Percentiles rank a stretch among this genome's conserved stretches.
These are phyloP conservation scores for Plasmodium coatneyi DNA, from an alignment of 169 alveolate species.

Conservation along the genomic window DNA sequence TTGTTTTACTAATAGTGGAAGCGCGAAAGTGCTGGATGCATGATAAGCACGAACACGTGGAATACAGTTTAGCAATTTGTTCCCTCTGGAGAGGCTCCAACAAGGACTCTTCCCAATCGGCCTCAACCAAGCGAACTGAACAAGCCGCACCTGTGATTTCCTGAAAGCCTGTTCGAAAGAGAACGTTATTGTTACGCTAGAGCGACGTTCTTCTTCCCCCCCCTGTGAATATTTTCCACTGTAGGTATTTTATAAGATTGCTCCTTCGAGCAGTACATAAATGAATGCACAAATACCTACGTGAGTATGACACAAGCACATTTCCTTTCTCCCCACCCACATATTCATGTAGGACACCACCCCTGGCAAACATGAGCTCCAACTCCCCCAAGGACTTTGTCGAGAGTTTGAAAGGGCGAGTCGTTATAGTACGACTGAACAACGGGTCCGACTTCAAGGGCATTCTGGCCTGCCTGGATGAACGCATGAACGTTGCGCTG, in stretches of 20 bases:
- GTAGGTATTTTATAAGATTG: background rate
- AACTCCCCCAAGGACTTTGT: constrained; percentile 75
- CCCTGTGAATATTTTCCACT: background rate
- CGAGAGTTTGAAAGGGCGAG: constrained; percentile 59
- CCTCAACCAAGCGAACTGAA: background rate
- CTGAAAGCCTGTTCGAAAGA: background rate
- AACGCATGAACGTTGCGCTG: constrained; percentile 90
- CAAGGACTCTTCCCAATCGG: background rate
- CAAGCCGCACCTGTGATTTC: background rate
- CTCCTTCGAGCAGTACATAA: background rate
- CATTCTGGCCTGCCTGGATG: constrained; percentile 87
- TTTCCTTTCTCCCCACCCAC: background rate
- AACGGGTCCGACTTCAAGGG: constrained; percentile 85
- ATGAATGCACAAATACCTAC: background rate
- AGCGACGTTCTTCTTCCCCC: background rate
- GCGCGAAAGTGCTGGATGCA: too few relatives aligned
- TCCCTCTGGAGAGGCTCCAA: background rate
- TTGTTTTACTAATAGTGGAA: too few relatives aligned
- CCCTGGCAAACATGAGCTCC: constrained; percentile 9
- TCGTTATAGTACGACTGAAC: constrained; percentile 82
- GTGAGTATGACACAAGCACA: background rate
- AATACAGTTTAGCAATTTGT: background rate
- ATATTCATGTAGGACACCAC: background rate
- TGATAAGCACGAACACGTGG: background rate
- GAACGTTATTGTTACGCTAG: background rate